Evolutionary conservation across 768 basidiomycete species (phyloP), one percentile per base, ranked within the genome.

Genomic region (Goffeauzyma gilvescens): DNA sequence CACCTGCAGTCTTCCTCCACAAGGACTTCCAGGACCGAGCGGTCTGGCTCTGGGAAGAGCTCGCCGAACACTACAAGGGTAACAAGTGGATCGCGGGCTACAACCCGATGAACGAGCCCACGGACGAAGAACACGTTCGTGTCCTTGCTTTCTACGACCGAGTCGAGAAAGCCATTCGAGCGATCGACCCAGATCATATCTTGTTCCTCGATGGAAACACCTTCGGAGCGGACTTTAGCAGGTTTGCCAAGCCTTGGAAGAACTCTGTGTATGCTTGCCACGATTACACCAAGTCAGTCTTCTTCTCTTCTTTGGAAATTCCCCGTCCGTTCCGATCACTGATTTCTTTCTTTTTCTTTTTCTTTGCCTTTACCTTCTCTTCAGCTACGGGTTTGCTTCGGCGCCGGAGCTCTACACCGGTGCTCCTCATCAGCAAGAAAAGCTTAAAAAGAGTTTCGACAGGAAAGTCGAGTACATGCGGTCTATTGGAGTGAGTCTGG

Each of bases 71-170:
- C 59, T 83, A 84, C 69, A 75, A 70, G 50, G 70, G 67, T 44
- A 80, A 85, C 62, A 69, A 73, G 48, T 83, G 81, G 81, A 75
- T 85, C 45, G 82, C 81, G 1, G 80, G 82, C 14, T 86, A 81
- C 65, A 85, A 85, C 62, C 79, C 76, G 3, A 67, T 86, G 35
- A 87, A 85, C 70, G 82, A 86, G 64, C 76, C 79, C 27, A 74
- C 81, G 3, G 82, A 84, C 56, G 66, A 75, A 13, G 66, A 73
- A 36, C 79, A 81, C 60, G 70, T 66, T 9, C 68, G 76, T 35
- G 64, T 86, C 41, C 54, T 82, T 48, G 58, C 49, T 6, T 82
- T 78, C 66, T 84, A 84, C 64, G 70, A 75, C 51, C 66, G 73
- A 14, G 68, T 81, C 20, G 71, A 82, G 63, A 66, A 65, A 15